Base-by-base conservation (phyloP, 805 yeast genomes). In the Ogataea henricii region DNA sequence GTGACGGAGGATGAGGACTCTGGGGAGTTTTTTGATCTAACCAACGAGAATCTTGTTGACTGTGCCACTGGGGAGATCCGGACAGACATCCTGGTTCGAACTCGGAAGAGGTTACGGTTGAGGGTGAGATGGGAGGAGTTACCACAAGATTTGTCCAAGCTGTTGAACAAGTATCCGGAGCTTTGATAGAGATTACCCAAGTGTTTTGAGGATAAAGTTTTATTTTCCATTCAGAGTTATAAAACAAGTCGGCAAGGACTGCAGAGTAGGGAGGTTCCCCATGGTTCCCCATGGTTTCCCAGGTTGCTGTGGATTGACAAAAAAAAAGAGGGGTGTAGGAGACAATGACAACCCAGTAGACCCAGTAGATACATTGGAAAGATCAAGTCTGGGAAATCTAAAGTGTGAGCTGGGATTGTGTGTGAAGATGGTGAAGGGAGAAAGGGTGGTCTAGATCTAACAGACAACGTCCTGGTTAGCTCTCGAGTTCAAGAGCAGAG, bases 401-500 rank as follows among this genome's bases (percentile, higher is more conserved):
- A 30, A 13, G 34, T 30, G 34, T 30, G 7, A 5, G n/a, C 16
- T 14, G n/a, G 16, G 34, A 6, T 30, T 8, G 25, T 22, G 6
- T 6, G 8, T 6, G 12, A n/a, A n/a, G 38, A 30, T 40, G 36
- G 20, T 33, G 38, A 18, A 26, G 16, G 42, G 14, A 4, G n/a
- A 30, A 30, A 4, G 14, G 30, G 37, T 40, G 44, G 14, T 32
- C 34, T 32, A 22, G n/a, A 51, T 48, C 77, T 82, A 87, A 78
- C 96, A 89, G 63, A 76, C 68, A 58, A 89, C 96, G 68, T 87
- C 96, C 74, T 87, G 95, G 57, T 88, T 85, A 62, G 98, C 98
- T 80, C 96, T 87, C 56, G 99, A 91, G 87, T 94, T 94, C 76
- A 94, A 83, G 71, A 94, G 81, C 69, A 94, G 83, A 57, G 99